A percentile compares a stretch with the other conserved stretches of the same genome.
These are phyloP conservation scores for Papiliotrema flavescens DNA, from an alignment of 1,284 basidiomycete genomes.

Conservation along the genomic window DNA sequence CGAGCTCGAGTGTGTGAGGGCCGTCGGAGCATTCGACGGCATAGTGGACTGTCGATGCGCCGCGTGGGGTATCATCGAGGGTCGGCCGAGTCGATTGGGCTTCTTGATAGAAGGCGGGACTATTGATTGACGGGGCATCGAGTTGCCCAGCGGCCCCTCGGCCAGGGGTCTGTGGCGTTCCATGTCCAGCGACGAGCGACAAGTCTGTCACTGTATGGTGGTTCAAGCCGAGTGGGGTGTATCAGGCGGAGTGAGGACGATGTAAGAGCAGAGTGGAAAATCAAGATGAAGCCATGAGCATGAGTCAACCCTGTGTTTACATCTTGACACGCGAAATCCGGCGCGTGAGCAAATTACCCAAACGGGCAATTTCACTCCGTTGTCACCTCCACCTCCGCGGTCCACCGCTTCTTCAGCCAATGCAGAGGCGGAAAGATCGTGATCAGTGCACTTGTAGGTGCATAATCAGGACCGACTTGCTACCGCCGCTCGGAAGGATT, in stretches of 20 bases:
- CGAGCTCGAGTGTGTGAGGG: constrained; percentile 1
- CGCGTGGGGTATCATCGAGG: constrained; percentile 3
- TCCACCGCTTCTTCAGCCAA: background rate
- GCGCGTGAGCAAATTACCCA: background rate
- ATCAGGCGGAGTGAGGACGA: background rate
- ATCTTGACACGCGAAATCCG: background rate
- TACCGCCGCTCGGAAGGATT: too few species aligned
- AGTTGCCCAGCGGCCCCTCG: constrained; percentile 6
- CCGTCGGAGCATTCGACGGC: background rate
- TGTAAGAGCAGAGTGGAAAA: background rate
- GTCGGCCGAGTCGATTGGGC: background rate
- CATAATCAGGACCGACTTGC: too few species aligned
- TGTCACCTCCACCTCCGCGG: background rate
- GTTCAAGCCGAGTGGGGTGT: background rate
- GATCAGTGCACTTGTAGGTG: too few species aligned
- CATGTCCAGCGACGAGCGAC: too few species aligned
- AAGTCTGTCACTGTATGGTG: background rate
- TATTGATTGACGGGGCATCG: background rate
- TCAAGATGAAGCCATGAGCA: background rate
- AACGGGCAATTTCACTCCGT: background rate
- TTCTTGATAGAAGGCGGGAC: constrained; percentile 4
- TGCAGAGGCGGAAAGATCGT: too few species aligned
- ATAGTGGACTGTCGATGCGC: background rate
- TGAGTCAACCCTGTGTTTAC: background rate
- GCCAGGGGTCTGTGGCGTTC: background rate